phyloP scores from a whole-genome alignment of 2,329 filamentous ascomycete species.

The Hymenotorrendiella dingleyae region DNA sequence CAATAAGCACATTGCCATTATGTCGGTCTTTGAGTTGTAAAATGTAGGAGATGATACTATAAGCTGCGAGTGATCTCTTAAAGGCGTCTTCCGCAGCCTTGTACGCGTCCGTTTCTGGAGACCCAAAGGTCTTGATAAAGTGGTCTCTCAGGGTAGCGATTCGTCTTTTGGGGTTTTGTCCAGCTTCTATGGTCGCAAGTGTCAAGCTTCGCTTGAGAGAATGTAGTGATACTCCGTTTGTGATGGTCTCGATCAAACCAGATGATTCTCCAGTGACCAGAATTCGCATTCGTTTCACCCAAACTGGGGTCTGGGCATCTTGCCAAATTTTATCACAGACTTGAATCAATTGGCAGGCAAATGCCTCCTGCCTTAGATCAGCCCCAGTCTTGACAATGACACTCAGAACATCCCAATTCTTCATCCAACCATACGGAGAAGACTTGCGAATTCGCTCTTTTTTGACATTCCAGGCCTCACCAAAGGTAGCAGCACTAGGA shows the following conservation, averaged over 20 bases:
- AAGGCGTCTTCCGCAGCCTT: conserved; percentile 71
- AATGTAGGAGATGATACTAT: conserved; percentile 79
- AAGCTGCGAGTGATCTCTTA: conserved; percentile 74
- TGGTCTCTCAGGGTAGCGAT: conserved; percentile 79
- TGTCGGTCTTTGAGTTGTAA: conserved; percentile 81
- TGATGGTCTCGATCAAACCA: conserved; percentile 81
- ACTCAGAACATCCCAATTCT: conserved; percentile 82
- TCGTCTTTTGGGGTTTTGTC: conserved; percentile 65
- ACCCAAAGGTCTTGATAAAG: conserved; percentile 73
- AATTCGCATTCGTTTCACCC: conserved; percentile 85
- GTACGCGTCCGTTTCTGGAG: conserved; percentile 62
- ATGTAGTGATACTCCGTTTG: conserved; percentile 81
- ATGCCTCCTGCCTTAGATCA: conserved; percentile 77
- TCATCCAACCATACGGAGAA: conserved; percentile 83
- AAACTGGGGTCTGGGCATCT: conserved; percentile 69
- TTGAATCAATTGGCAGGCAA: conserved; percentile 77
- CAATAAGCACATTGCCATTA: conserved; percentile 81
- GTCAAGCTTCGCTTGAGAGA: conserved; percentile 79
- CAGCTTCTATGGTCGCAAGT: conserved; percentile 65
- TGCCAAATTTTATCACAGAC: conserved; percentile 79
- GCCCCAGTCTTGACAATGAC: conserved; percentile 85
- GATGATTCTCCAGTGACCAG: conserved; percentile 80
- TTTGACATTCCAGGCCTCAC: conserved; percentile 79
- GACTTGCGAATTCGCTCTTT: conserved; percentile 78
- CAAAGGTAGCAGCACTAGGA: conserved; percentile 79